Percentiles rank a stretch among this genome's conserved stretches.
Evolutionary conservation across 225 moss, liverwort and hornwort species (phyloP).

Genomic region (Ulota crispa): DNA sequence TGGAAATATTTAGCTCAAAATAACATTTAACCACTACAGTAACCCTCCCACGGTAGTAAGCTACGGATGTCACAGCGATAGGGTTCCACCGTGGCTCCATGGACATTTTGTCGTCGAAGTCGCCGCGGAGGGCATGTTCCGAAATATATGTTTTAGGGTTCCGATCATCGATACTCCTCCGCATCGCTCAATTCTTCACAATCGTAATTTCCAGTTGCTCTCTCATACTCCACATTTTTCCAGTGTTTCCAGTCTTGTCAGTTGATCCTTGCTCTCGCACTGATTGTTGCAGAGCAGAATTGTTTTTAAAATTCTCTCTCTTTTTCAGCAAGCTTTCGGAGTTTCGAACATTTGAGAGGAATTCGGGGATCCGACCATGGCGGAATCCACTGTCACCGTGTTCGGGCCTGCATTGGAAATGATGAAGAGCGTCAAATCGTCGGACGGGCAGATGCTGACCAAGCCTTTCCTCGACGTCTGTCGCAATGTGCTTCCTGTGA

Average conservation of each 20-base stretch:
- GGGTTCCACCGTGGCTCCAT: background rate
- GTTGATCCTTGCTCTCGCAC: background rate
- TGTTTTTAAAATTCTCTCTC: background rate
- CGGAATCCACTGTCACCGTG: constrained; percentile 52
- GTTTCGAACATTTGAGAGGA: background rate
- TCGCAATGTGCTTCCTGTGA: constrained; percentile 87
- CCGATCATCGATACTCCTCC: background rate
- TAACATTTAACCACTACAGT: too few relatives aligned
- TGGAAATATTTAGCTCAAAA: too few relatives aligned
- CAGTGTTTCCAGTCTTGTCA: background rate
- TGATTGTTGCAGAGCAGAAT: background rate
- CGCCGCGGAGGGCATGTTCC: background rate
- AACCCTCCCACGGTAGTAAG: background rate
- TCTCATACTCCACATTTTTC: background rate
- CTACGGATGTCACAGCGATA: background rate
- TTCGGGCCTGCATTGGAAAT: constrained; percentile 84
- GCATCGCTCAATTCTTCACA: background rate
- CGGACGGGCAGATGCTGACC: constrained; percentile 62
- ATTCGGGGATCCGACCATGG: constrained; percentile 29
- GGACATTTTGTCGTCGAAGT: background rate
- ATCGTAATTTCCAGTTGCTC: background rate
- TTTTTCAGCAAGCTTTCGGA: background rate
- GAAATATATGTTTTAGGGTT: constrained; percentile 9
- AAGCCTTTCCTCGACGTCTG: constrained; percentile 90
- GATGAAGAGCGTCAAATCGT: constrained; percentile 65